Evolutionary conservation across 2,329 filamentous ascomycete species (phyloP).

Genomic region (Pseudofabraea citricarpa): DNA sequence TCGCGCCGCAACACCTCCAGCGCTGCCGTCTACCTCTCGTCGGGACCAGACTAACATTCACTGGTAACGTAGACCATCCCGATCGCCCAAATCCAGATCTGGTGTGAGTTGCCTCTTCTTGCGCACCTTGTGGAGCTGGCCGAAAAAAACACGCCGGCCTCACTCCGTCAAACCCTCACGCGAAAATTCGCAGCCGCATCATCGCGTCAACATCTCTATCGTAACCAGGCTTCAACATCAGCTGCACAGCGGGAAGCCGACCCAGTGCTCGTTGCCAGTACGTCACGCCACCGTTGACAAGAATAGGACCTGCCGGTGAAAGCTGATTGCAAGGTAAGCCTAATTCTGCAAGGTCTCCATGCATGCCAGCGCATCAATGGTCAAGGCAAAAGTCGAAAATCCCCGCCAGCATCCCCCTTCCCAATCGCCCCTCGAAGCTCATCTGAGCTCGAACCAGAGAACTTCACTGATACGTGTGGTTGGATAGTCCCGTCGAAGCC

Average conservation of each 20-base stretch:
- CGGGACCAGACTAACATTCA: background rate
- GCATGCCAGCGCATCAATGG: slow-evolving; percentile 30
- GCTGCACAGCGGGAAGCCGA: slow-evolving; percentile 12
- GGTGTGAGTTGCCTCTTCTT: background rate
- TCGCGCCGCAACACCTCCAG: slow-evolving; percentile 9
- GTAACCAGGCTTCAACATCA: slow-evolving; percentile 10
- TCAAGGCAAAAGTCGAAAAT: slow-evolving; percentile 22
- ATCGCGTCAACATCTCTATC: slow-evolving; percentile 18
- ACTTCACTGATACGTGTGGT: slow-evolving; percentile 26
- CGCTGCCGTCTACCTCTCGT: background rate
- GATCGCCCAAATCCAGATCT: background rate
- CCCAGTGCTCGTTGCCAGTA: slow-evolving; percentile 10
- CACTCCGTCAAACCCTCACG: background rate
- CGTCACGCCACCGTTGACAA: slow-evolving; percentile 19
- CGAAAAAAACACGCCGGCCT: background rate
- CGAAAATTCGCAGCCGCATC: slow-evolving; percentile 12
- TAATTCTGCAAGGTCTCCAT: slow-evolving; percentile 25
- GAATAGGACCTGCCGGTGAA: slow-evolving; percentile 21
- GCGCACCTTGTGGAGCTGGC: background rate
- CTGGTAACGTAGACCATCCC: background rate
- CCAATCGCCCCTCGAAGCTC: slow-evolving; percentile 22
- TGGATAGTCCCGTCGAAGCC: slow-evolving; percentile 20
- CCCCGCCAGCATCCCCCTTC: slow-evolving; percentile 19
- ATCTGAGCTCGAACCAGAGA: slow-evolving; percentile 18
- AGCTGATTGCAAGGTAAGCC: slow-evolving; percentile 29